Evolutionary conservation across 2,329 filamentous ascomycete species (phyloP).

Genomic region (Fusarium domesticum): DNA sequence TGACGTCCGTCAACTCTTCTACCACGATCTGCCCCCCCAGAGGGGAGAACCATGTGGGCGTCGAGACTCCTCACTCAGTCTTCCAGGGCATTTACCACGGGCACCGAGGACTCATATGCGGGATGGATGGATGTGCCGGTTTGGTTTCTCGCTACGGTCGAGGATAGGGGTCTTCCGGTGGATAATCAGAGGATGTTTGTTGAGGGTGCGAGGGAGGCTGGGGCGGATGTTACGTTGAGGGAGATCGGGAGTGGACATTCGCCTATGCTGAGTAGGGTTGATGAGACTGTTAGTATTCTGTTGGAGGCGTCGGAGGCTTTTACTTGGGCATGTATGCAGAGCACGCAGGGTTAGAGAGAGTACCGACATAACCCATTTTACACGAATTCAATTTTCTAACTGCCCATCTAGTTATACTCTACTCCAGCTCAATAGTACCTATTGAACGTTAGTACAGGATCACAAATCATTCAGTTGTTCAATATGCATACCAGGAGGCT

Average conservation of each 20-base stretch:
- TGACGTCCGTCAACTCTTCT: conserved; percentile 43
- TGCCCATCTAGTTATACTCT: no score
- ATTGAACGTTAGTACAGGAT: conserved; percentile 2
- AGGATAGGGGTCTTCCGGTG: conserved; percentile 42
- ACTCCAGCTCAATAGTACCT: conserved; percentile 8
- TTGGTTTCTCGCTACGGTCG: conserved; percentile 44
- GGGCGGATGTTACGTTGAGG: conserved; percentile 35
- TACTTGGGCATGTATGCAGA: not conserved
- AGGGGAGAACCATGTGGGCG: conserved; percentile 44
- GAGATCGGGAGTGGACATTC: conserved; percentile 48
- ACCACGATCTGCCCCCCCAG: conserved; percentile 46
- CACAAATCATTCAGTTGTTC: conserved; percentile 2
- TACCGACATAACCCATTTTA: no score
- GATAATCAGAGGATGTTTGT: conserved; percentile 39
- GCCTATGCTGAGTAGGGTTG: conserved; percentile 46
- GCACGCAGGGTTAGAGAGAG: no score
- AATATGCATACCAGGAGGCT: conserved; percentile 8
- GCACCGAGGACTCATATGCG: conserved; percentile 41
- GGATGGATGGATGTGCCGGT: conserved; percentile 47
- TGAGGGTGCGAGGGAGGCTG: conserved; percentile 38
- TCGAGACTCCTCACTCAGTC: conserved; percentile 40
- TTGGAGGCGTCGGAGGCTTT: conserved; percentile 24
- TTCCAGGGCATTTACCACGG: conserved; percentile 44
- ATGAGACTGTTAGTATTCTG: conserved; percentile 39
- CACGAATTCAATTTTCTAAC: no score